Base-by-base conservation (phyloP, 345 rosid species). In the Hevea brasiliensis region DNA sequence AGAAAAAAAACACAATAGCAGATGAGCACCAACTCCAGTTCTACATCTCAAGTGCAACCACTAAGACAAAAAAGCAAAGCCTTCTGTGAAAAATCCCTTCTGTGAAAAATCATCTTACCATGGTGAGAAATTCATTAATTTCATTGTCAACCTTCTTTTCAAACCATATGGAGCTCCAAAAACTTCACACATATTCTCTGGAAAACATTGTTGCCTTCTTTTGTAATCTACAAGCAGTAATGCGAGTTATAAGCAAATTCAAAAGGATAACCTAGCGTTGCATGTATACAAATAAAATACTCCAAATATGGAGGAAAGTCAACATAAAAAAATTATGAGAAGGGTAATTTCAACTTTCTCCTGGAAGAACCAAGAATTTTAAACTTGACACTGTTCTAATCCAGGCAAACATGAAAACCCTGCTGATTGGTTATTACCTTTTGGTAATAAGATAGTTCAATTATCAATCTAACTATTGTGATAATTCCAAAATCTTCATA, bases 171-270 rank as follows among this genome's bases (percentile, higher is more conserved):
- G 1, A 24, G 35, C 35, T 32, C 53, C 48, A 55, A 17, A 60
- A 45, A n/a, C 66, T 17, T 45, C 56, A 48, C n/a, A n/a, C 20
- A n/a, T 35, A 37, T 41, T 35, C 51, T 48, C 67, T 1, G 44
- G 32, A 61, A 48, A 24, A 29, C 18, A 18, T 20, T 68, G 29
- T 57, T n/a, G n/a, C n/a, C n/a, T n/a, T n/a, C n/a, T 71, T 59
- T 20, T 60, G n/a, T 20, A 47, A 45, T 59, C 74, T 71, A 71
- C 74, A 71, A 60, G 53, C 47, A 59, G 60, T 51, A 59, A 23
- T 7, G 58, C 62, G 50, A 50, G 53, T 20, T 72, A 61, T 37
- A 62, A 50, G 35, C 40, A 72, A 21, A 21, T 35, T 32, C 41
- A 37, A 72, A 62, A 50, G 9, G 37, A 53, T 7, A 24, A 63